phyloP scores from a whole-genome alignment of 202 grass and related monocot genomes.

The Brachypodium distachyon region DNA sequence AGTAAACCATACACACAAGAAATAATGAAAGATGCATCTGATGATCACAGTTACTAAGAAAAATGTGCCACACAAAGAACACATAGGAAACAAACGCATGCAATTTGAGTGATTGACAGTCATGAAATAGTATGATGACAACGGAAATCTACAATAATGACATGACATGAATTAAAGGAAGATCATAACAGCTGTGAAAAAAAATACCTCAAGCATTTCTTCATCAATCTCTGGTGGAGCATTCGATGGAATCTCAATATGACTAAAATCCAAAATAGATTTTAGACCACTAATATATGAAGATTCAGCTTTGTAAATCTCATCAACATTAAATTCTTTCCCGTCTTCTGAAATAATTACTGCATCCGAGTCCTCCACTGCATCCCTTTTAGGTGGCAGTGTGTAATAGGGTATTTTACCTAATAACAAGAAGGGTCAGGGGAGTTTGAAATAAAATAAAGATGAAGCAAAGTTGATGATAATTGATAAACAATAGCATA shows the following conservation, averaged over 20 bases:
- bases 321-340: conserved; percentile 76
- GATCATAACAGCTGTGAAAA: background rate
- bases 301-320: conserved; percentile 72
- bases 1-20: background rate
- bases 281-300: conserved; percentile 71
- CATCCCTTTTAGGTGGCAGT: conserved; percentile 56
- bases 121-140: background rate
- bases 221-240: conserved; percentile 71
- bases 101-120: background rate
- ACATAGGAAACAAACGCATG: background rate
- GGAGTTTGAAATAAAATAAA: background rate
- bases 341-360: conserved; percentile 62
- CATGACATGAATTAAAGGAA: background rate
- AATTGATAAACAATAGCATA: background rate
- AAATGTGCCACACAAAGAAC: background rate
- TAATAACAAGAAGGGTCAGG: conserved; percentile 17
- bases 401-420: conserved; percentile 98
- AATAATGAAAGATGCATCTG: background rate
- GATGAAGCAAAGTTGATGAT: background rate
- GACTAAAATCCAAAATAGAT: conserved; percentile 68
- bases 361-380: conserved; percentile 33
- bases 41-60: background rate
- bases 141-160: background rate
- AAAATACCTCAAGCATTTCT: conserved; percentile 62
- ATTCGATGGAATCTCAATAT: conserved; percentile 74